Evolutionary conservation across 73 alveolate genomes (phyloP), one percentile per base, ranked within the genome.

Genomic region (Stentor coeruleus): DNA sequence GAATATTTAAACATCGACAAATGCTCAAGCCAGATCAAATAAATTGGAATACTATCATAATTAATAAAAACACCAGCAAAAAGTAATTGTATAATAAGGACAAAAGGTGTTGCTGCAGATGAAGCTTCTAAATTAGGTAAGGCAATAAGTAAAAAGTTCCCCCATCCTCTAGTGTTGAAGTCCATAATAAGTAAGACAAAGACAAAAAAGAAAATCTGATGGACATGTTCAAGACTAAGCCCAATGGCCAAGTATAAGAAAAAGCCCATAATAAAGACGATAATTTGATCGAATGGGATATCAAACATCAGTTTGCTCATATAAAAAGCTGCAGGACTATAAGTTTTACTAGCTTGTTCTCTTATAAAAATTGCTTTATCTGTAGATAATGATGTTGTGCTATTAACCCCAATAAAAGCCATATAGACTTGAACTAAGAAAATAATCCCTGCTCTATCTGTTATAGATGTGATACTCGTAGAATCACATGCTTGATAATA

Each of bases 41-140:
- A 75, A 75, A n/a, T n/a, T 20, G 83, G 83, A 75, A 39, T 39
- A 75, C 39, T 40, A 36, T 75, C 83, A 75, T 75, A 39, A 75
- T 75, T 75, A n/a, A 75, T 75, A 37, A 75, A 75, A 31, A 75
- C 20, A 1, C 83, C 83, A 20, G 83, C 59, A 40, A 75, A 75
- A 1, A 75, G 59, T 35, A 75, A 2, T 35, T 39, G 72, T 14
- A 40, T 15, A 37, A 75, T 40, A 15, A 75, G 14, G 15, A 75
- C n/a, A 39, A 75, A 39, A 20, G 83, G 83, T 20, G 83, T n/a
- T 1, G 72, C 59, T 0, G 83, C 77, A 36, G 72, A 75, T 14
- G 72, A 75, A 26, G 83, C 83, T 2, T 75, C 59, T 1, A 75
- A 36, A 75, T 37, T 35, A 1, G 59, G 74, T n/a, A 75, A n/a